Percentiles rank a stretch among this genome's conserved stretches.
phyloP scores from a whole-genome alignment of 139 green algal species.

The Coelastrella sp. region DNA sequence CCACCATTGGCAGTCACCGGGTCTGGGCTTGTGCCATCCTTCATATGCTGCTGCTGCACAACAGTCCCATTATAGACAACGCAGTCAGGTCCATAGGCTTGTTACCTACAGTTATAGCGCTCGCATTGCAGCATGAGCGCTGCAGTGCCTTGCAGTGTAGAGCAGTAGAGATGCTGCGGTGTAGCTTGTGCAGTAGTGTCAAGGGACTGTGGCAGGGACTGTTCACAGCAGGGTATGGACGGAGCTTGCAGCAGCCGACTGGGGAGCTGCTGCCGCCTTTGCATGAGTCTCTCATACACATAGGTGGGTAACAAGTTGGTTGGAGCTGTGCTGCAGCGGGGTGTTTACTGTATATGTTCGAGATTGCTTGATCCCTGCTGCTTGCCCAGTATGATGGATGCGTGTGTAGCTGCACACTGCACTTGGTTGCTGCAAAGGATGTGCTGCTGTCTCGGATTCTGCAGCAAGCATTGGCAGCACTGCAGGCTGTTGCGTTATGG shows the following conservation, averaged over 20 bases:
- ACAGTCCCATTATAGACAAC: slow-evolving; percentile 27
- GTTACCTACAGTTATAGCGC: slow-evolving; percentile 24
- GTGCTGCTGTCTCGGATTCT: too few relatives aligned
- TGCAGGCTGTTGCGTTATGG: too few relatives aligned
- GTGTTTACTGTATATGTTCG: too few relatives aligned
- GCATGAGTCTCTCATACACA: slow-evolving; percentile 31
- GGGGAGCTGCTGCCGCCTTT: slow-evolving; percentile 9
- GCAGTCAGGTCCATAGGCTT: slow-evolving; percentile 1
- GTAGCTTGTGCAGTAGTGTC: slow-evolving; percentile 5
- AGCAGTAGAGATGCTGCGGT: slow-evolving; percentile 33
- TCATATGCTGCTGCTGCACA: slow-evolving; percentile 42
- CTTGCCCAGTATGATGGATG: too few relatives aligned
- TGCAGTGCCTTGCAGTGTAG: slow-evolving; percentile 47
- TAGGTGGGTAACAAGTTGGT: too few relatives aligned
- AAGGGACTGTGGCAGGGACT: slow-evolving; percentile 41
- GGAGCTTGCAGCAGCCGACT: slow-evolving; percentile 16
- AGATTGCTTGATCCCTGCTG: too few relatives aligned
- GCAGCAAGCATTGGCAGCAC: too few relatives aligned
- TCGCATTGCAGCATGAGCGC: slow-evolving; percentile 7
- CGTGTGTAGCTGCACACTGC: background rate
- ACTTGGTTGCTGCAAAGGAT: too few relatives aligned
- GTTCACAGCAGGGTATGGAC: slow-evolving; percentile 25
- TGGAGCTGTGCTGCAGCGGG: too few relatives aligned
- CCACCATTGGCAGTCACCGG: slow-evolving; percentile 41
- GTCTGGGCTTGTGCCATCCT: slow-evolving; percentile 42